Evolutionary conservation across 2,329 filamentous ascomycete species (phyloP).

Genomic region (Ceratocystis cubensis): DNA sequence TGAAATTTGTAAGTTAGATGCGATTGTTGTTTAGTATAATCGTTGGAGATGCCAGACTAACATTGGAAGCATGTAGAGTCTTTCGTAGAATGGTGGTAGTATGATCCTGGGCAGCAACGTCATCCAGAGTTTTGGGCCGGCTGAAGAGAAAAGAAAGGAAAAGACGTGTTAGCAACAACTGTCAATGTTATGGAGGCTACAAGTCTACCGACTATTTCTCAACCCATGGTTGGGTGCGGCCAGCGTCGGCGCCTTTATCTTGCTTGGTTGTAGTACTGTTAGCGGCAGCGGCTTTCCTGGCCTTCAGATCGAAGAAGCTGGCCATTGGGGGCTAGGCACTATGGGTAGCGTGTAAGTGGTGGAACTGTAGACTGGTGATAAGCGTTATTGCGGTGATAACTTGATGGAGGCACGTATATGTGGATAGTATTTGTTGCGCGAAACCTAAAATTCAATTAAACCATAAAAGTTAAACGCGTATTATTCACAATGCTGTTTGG

Average conservation of each 20-base stretch:
- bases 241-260: conserved; percentile 46
- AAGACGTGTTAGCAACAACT: conserved; percentile 20
- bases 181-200: background rate
- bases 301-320: conserved; percentile 92
- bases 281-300: conserved; percentile 65
- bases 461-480: conserved; percentile 15
- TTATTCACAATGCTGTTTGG: too few species aligned
- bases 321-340: conserved; percentile 44
- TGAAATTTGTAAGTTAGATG: conserved; percentile 17
- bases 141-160: conserved; percentile 34
- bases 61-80: conserved; percentile 88
- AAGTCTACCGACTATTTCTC: conserved; percentile 77
- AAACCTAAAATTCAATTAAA: conserved; percentile 20
- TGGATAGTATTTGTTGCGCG: background rate
- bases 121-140: conserved; percentile 81
- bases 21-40: background rate
- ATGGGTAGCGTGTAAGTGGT: background rate
- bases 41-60: conserved; percentile 27
- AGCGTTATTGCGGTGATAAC: background rate
- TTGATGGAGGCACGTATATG: background rate
- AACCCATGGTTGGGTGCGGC: conserved; percentile 80
- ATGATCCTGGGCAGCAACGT: conserved; percentile 96
- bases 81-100: conserved; percentile 85
- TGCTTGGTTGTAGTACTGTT: conserved; percentile 51
- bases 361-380: too few species aligned